Conservation (phyloP, 2,329 filamentous ascomycete genomes). For the Penicillium sp. region DNA sequence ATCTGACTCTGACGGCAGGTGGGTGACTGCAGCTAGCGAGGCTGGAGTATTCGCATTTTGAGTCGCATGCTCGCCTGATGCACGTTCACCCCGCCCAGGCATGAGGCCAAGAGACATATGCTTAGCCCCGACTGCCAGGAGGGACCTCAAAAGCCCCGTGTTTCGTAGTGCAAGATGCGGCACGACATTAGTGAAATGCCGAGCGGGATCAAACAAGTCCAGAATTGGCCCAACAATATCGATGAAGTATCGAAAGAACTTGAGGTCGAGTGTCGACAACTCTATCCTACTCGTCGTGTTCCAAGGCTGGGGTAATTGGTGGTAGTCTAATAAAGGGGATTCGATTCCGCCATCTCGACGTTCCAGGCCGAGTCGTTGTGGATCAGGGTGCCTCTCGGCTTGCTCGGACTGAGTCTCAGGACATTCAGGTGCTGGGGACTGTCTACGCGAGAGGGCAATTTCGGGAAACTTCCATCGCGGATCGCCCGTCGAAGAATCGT, state of each 20-base stretch:
- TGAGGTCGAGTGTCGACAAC: constrained; percentile 3
- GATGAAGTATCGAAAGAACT: constrained; percentile 5
- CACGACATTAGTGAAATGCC: constrained; percentile 17
- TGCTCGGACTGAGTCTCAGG: background rate
- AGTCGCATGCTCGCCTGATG: background rate
- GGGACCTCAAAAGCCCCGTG: background rate
- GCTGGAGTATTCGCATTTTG: background rate
- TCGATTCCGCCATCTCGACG: background rate
- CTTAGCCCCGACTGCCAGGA: constrained; percentile 4
- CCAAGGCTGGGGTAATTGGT: constrained; percentile 7
- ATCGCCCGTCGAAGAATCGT: background rate
- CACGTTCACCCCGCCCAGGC: background rate
- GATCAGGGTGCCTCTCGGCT: background rate
- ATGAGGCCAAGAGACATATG: constrained; percentile 6
- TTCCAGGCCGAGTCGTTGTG: background rate
- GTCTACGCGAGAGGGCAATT: constrained; percentile 7
- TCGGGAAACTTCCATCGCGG: background rate
- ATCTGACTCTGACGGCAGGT: background rate
- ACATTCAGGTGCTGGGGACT: background rate
- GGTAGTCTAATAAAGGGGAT: background rate
- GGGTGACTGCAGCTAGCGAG: background rate
- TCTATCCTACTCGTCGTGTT: constrained; percentile 12
- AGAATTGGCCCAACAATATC: constrained; percentile 5
- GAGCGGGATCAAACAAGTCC: constrained; percentile 14
- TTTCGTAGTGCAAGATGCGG: constrained; percentile 8